Base-by-base conservation (phyloP, 2,329 filamentous ascomycete species). In the Aspergillus flavus region DNA sequence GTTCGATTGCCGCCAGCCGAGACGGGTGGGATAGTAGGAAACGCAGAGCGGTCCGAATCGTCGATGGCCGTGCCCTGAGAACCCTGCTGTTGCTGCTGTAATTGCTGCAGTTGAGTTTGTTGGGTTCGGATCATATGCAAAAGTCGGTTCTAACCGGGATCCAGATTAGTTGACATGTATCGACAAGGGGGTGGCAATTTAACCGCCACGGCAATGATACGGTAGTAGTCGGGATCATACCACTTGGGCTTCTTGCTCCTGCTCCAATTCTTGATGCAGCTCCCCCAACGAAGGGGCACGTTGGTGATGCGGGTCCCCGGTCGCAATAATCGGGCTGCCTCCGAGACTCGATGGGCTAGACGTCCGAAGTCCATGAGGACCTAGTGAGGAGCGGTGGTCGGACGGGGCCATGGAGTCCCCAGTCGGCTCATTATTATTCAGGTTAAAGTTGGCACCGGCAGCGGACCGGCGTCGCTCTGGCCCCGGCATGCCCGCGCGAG, bases 201-300 rank as follows among this genome's bases (percentile, higher is more conserved):
- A n/a, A 23, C 50, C 58, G 52, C 45, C 36, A 23, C 32, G 43
- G 41, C 14, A 57, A 41, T 23, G 48, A 36, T 26, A 48, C 36
- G 14, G 32, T 50, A 12, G 26, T 11, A 41, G 28, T 32, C n/a
- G 36, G 16, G 21, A 58, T 55, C 77, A 64, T 74, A 82, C 80
- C 71, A 84, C 82, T 75, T 83, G 82, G 19, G 80, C 81, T 71
- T 84, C 82, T 66, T 84, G 82, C 66, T 84, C 82, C 67, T 83
- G 80, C 66, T 84, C 82, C 52, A 84, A 67, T 64, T 83, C 81
- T 66, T 84, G 82, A 69, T 84, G 82, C 34, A 84, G 71, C 68
- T 84, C 81, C 28, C 82, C 82, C 36, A 84, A 66, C 34, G 80
- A 83, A 6, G 81, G 81, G 28, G 81, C 73, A 11, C 82, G 78